Conservation (phyloP, 371 early-diverging fungal genomes). For the Mortierella sp. region DNA sequence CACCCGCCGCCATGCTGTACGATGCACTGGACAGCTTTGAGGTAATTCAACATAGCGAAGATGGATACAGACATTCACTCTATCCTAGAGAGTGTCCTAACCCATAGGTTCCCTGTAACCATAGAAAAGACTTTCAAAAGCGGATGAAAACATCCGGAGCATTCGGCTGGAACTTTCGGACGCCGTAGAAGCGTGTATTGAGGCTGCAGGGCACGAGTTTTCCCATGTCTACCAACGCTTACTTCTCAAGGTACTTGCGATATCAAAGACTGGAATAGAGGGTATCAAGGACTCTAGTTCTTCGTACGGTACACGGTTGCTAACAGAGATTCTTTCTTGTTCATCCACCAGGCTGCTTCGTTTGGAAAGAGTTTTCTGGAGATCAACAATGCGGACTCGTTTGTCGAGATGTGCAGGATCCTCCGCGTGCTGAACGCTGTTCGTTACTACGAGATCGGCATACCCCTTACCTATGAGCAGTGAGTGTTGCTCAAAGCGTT, state of each 20-base stretch:
- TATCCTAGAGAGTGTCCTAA: neutral
- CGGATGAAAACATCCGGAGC: slow-evolving; percentile 93
- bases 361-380: slow-evolving; percentile 95
- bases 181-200: slow-evolving; percentile 93
- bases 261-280: slow-evolving; percentile 13
- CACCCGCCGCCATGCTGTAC: slow-evolving; percentile 92
- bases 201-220: slow-evolving; percentile 94
- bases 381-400: slow-evolving; percentile 82
- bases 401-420: slow-evolving; percentile 88
- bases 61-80: too few relatives aligned
- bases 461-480: slow-evolving; percentile 91
- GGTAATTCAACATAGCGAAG: slow-evolving; percentile 46
- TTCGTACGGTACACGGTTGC: too few relatives aligned
- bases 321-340: neutral
- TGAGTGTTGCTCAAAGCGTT: slow-evolving; percentile 51
- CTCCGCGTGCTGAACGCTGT: slow-evolving; percentile 92
- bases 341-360: slow-evolving; percentile 79
- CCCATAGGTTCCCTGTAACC: neutral
- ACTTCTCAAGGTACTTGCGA: slow-evolving; percentile 66
- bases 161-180: slow-evolving; percentile 82
- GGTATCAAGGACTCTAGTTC: too few relatives aligned
- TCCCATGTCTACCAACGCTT: slow-evolving; percentile 77
- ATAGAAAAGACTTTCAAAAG: slow-evolving; percentile 85
- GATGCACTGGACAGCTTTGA: slow-evolving; percentile 94
- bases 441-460: slow-evolving; percentile 83